Percentiles rank a stretch among this genome's conserved stretches.
Conservation (phyloP, 2,329 filamentous ascomycete species). For the Stromatinia cepivora region DNA sequence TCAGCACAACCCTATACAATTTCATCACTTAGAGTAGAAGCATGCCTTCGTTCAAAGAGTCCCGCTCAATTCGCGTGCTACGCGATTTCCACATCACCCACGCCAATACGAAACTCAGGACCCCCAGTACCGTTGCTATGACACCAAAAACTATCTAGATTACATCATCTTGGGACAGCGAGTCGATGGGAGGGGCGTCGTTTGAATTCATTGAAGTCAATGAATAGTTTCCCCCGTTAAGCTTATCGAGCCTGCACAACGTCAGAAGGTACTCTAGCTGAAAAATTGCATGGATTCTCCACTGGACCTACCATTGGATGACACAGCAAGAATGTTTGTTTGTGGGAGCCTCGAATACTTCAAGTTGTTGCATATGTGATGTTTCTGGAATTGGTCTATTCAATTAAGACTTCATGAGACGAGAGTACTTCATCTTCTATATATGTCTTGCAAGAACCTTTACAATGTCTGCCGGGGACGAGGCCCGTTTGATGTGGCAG, state of each 20-base stretch:
- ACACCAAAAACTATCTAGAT: background rate
- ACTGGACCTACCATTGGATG: background rate
- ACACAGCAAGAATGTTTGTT: background rate
- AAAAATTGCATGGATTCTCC: background rate
- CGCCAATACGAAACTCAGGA: background rate
- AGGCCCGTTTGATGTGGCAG: background rate
- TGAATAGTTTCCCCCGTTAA: background rate
- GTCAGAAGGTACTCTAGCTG: background rate
- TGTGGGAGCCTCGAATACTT: background rate
- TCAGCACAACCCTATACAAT: background rate
- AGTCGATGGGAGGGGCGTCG: background rate
- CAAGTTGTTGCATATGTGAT: background rate
- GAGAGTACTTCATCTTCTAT: background rate
- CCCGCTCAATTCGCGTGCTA: background rate
- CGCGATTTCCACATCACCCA: background rate
- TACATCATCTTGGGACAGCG: background rate
- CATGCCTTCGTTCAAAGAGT: background rate
- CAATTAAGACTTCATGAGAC: background rate
- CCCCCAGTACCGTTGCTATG: background rate
- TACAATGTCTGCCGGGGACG: background rate
- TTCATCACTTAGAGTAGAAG: background rate
- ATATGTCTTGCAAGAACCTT: background rate
- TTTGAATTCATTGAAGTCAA: slow-evolving; percentile 5
- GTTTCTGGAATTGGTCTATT: background rate
- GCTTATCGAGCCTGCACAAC: background rate